Evolutionary conservation across 1,139 yeast genomes (phyloP).

Genomic region (Pichia sp.): DNA sequence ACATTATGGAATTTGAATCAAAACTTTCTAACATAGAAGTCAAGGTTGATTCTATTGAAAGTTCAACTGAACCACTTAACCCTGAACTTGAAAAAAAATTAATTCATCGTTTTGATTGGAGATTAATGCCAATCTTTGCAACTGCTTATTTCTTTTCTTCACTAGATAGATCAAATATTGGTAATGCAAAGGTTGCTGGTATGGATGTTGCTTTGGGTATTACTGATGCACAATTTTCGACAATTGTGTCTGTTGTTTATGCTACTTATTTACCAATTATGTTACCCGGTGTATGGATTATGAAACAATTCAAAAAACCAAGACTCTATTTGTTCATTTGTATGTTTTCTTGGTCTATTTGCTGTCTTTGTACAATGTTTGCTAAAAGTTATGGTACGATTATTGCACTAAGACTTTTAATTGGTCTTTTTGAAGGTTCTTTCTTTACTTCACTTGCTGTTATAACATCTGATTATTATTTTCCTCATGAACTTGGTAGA

Average conservation of each 20-base stretch:
- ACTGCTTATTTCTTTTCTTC: slow-evolving; percentile 12
- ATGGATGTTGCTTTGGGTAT: slow-evolving; percentile 19
- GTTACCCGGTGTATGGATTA: slow-evolving; percentile 13
- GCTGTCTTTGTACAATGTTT: slow-evolving; percentile 8
- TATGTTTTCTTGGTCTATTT: slow-evolving; percentile 9
- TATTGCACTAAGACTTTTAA: slow-evolving; percentile 1
- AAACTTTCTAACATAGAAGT: neutral
- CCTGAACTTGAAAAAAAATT: slow-evolving; percentile 4
- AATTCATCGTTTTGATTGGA: slow-evolving; percentile 8
- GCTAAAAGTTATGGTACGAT: slow-evolving; percentile 4
- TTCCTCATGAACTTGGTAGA: slow-evolving; percentile 9
- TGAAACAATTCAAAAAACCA: slow-evolving; percentile 7
- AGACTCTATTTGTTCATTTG: slow-evolving; percentile 3
- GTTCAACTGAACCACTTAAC: neutral
- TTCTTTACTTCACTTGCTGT: slow-evolving; percentile 9
- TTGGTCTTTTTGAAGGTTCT: slow-evolving; percentile 9
- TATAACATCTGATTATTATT: slow-evolving; percentile 8
- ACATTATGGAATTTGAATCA: neutral
- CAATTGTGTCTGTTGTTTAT: slow-evolving; percentile 8
- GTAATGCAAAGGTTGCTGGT: slow-evolving; percentile 23
- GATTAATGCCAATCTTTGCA: slow-evolving; percentile 12
- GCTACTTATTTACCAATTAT: slow-evolving; percentile 11
- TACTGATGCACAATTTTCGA: slow-evolving; percentile 6
- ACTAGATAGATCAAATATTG: slow-evolving; percentile 17
- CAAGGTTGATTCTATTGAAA: neutral